Evolutionary conservation across 139 green algal genomes (phyloP), one percentile per base, ranked within the genome.

Genomic region (Astrephomene gubernaculifera): DNA sequence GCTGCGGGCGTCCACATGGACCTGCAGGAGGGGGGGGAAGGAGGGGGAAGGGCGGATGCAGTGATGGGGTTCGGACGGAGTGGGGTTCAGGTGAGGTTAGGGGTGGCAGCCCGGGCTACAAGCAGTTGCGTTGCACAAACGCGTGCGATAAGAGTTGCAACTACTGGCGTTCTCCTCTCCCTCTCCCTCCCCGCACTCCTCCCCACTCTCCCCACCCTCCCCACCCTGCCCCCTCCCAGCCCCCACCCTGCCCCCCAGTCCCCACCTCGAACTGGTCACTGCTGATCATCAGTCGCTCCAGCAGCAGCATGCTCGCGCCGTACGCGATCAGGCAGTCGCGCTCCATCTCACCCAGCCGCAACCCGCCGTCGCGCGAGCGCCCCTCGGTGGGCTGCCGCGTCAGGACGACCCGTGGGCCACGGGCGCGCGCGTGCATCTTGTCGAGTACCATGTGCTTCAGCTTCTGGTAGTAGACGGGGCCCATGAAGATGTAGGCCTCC

Each of bases 401-500:
- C 25, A 99, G 94, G 69, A 99, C 94, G 45, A 99, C 94, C 10
- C 95, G 87, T 0, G 96, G 96, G 5, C 96, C 96, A 0, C 93
- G 86, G 10, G 95, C 90, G 17, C 97, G 87, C 12, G 97, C 97
- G 87, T 99, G 97, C 96, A 99, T 98, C 93, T 99, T 99, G 90
- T 99, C 98, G 73, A 99, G 87, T 82, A 99, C 98, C 98, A 99
- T 99, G 90, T 99, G 98, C 95, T 99, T 99, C 19, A 99, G 95
- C 94, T 99, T 99, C 91, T 99, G 97, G 90, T 99, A 99, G 90
- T 99, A 99, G 14, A 99, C 95, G 19, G 96, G 96, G 6, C 98
- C 98, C 95, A 99, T 99, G 94, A 99, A 99, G 88, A 99, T 98
- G 94, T 97, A 98, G 14, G 95, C 96, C 89, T 98, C 90, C 53